Percentiles rank a stretch among this genome's conserved stretches.
Evolutionary conservation across 106 monocot genomes (phyloP).

Genomic region (Iris macrosiphon): DNA sequence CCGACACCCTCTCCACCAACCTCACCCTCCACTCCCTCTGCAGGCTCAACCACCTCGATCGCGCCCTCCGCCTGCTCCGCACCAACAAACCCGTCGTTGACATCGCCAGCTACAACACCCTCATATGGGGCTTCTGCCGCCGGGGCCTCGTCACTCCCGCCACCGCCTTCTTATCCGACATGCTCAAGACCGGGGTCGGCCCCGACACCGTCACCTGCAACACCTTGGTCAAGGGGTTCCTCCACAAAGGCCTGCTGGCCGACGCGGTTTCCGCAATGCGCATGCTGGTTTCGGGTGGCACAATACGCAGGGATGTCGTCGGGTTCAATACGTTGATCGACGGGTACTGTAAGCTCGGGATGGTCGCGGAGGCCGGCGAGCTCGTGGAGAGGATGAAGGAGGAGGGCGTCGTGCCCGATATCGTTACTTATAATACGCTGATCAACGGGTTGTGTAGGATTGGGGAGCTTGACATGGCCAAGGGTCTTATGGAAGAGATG

Average conservation of each 20-base stretch:
- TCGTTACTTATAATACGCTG: conserved; percentile 69
- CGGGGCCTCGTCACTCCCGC: conserved; percentile 31
- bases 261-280: conserved; percentile 34
- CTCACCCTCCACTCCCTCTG: conserved; percentile 46
- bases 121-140: conserved; percentile 67
- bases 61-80: conserved; percentile 22
- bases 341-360: conserved; percentile 64
- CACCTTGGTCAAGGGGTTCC: conserved; percentile 52
- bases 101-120: conserved; percentile 52
- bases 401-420: conserved; percentile 34
- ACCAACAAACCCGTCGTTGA: conserved; percentile 22
- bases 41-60: conserved; percentile 28
- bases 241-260: conserved; percentile 26
- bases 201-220: conserved; percentile 58
- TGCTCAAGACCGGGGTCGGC: conserved; percentile 63
- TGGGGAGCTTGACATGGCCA: conserved; percentile 47
- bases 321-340: conserved; percentile 76
- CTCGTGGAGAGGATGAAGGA: conserved; percentile 51
- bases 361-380: conserved; percentile 23
- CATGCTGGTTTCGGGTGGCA: conserved; percentile 42
- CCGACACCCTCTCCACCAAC: conserved; percentile 54
- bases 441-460: conserved; percentile 58
- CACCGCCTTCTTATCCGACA: conserved; percentile 50
- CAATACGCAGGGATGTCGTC: conserved; percentile 37
- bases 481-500: conserved; percentile 30